These are phyloP conservation scores for Ganoderma meredithae DNA, from an alignment of 1,284 basidiomycete species.

Conservation along the genomic window DNA sequence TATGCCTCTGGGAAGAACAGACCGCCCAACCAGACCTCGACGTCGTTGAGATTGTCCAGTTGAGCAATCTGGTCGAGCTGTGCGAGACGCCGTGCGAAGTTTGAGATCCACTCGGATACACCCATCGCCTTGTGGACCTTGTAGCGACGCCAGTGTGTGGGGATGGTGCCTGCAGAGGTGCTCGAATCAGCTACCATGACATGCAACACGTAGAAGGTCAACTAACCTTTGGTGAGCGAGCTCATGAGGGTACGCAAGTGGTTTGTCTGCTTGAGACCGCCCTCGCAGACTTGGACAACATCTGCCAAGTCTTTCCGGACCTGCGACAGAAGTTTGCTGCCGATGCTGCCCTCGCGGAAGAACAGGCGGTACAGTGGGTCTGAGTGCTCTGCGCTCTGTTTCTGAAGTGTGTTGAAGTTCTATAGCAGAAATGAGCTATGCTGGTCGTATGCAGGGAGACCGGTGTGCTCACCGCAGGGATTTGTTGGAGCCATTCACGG, in stretches of 20 bases:
- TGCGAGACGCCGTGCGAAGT: slow-evolving; percentile 78
- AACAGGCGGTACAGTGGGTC: slow-evolving; percentile 91
- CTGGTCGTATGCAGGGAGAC: neutral
- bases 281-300: slow-evolving; percentile 86
- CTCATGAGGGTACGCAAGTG: slow-evolving; percentile 90
- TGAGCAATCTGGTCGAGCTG: slow-evolving; percentile 84
- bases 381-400: slow-evolving; percentile 71
- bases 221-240: slow-evolving; percentile 84
- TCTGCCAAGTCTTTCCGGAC: slow-evolving; percentile 84
- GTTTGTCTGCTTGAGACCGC: slow-evolving; percentile 92
- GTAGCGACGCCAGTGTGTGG: slow-evolving; percentile 87
- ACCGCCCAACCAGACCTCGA: slow-evolving; percentile 90
- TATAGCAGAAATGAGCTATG: slow-evolving; percentile 38
- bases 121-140: slow-evolving; percentile 85
- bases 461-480: slow-evolving; percentile 70
- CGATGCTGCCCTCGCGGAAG: slow-evolving; percentile 86
- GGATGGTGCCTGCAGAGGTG: slow-evolving; percentile 74
- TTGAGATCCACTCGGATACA: slow-evolving; percentile 86
- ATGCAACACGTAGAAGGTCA: neutral
- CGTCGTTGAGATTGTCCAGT: slow-evolving; percentile 70
- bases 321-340: slow-evolving; percentile 75
- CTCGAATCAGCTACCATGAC: neutral
- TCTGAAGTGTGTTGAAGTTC: slow-evolving; percentile 70
- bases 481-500: slow-evolving; percentile 79
- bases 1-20: slow-evolving; percentile 97